Evolutionary conservation across 768 basidiomycete genomes (phyloP).

Genomic region (Psilocybe cyanescens): DNA sequence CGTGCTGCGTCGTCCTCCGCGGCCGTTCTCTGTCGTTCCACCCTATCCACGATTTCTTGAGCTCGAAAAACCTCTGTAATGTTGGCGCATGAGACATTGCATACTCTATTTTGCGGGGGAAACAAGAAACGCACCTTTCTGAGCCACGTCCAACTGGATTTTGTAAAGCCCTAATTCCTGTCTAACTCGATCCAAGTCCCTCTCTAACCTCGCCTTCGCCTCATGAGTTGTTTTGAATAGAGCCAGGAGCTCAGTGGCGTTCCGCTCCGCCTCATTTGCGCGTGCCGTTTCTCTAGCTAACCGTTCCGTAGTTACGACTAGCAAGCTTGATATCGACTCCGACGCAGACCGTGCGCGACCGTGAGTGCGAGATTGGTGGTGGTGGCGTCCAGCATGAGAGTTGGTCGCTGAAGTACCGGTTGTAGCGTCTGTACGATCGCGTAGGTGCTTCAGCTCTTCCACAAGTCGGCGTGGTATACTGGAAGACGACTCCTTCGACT

Average conservation of each 20-base stretch:
- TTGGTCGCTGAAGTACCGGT: slow-evolving; percentile 19
- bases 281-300: slow-evolving; percentile 39
- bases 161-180: slow-evolving; percentile 63
- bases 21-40: slow-evolving; percentile 50
- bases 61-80: slow-evolving; percentile 53
- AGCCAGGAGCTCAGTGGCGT: slow-evolving; percentile 32
- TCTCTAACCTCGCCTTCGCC: slow-evolving; percentile 31
- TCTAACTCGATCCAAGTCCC: slow-evolving; percentile 33
- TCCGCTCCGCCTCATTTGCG: slow-evolving; percentile 41
- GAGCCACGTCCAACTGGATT: slow-evolving; percentile 59
- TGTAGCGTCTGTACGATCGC: background rate
- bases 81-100: background rate
- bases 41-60: slow-evolving; percentile 51
- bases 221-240: slow-evolving; percentile 36
- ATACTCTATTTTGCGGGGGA: too few relatives aligned
- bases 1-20: slow-evolving; percentile 51
- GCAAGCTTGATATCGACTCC: slow-evolving; percentile 23
- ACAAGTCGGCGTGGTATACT: slow-evolving; percentile 9
- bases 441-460: slow-evolving; percentile 4
- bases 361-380: slow-evolving; percentile 7
- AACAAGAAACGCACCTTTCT: slow-evolving; percentile 38
- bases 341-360: slow-evolving; percentile 16
- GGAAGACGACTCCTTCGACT: slow-evolving; percentile 7
- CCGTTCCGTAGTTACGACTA: slow-evolving; percentile 25
- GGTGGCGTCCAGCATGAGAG: slow-evolving; percentile 18